Evolutionary conservation across 345 rosid genomes (phyloP), one percentile per base, ranked within the genome.

Genomic region (Cardiospermum halicacabum): DNA sequence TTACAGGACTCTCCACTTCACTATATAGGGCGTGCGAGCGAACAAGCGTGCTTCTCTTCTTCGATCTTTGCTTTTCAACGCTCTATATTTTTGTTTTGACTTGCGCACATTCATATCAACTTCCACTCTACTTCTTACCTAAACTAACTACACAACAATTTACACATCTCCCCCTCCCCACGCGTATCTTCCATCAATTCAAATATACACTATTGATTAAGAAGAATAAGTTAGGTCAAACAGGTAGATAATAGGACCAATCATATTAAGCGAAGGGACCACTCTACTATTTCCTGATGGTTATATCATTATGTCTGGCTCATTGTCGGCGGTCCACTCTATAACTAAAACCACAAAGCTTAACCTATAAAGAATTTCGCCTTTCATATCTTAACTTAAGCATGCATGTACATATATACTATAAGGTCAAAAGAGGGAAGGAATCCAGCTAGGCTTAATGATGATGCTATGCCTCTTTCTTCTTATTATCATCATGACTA

Each of bases 301-400:
- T 68, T 65, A 74, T 40, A 74, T 83, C 67, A 78, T 78, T 54
- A 58, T 59, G 48, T 62, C 50, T 68, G 78, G 69, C 80, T 69
- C 39, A 37, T 65, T 75, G 80, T 73, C 80, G 69, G 76, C 62
- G 53, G 43, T 62, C 59, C 60, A 43, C 2, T 43, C 19, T 15
- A 58, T 62, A 36, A 43, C 21, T 66, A 68, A 70, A 63, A 48
- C 56, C 56, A 58, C 31, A 68, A 65, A 72, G 82, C 64, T 12
- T 19, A 49, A 69, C 54, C 73, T 49, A 53, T 30, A 73, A 53
- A 27, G 57, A 31, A 47, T 12, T 53, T 39, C 43, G 47, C 36
- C 67, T 75, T 67, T 69, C 76, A 45, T 62, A 68, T 68, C 60
- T 62, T 74, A 57, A 68, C 10, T 4, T 34, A 57, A 15, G 16